Conservation (phyloP, 768 basidiomycete genomes). For the Leccinum broughii region DNA sequence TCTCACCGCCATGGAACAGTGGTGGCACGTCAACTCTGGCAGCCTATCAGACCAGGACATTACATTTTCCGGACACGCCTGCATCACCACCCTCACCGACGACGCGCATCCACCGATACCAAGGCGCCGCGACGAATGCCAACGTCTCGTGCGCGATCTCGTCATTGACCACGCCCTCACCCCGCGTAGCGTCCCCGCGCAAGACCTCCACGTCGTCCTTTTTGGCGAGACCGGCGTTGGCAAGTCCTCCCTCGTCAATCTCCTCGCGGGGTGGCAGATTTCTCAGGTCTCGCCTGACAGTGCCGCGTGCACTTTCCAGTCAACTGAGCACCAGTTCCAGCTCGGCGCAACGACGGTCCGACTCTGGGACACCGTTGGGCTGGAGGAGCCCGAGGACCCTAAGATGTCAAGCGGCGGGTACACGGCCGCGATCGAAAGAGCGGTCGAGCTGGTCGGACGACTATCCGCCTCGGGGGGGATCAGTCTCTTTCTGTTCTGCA, state of each 20-base stretch:
- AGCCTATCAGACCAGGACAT: slow-evolving; percentile 11
- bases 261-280: slow-evolving; percentile 36
- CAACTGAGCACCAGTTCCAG: slow-evolving; percentile 27
- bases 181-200: slow-evolving; percentile 16
- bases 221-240: slow-evolving; percentile 44
- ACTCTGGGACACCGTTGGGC: slow-evolving; percentile 36
- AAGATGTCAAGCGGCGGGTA: slow-evolving; percentile 17
- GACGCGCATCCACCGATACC: slow-evolving; percentile 15
- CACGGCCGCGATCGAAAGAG: slow-evolving; percentile 28
- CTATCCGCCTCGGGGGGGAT: slow-evolving; percentile 31
- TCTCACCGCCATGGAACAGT: slow-evolving; percentile 22
- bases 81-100: slow-evolving; percentile 25
- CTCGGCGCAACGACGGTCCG: slow-evolving; percentile 23
- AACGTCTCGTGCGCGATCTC: slow-evolving; percentile 26
- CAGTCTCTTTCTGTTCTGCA: slow-evolving; percentile 34
- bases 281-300: slow-evolving; percentile 29
- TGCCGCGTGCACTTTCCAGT: slow-evolving; percentile 33
- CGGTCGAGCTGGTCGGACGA: slow-evolving; percentile 32
- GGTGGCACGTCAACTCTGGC: slow-evolving; percentile 21
- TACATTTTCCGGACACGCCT: slow-evolving; percentile 22
- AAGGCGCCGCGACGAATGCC: slow-evolving; percentile 25
- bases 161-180: slow-evolving; percentile 24
- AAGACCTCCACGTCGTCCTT: slow-evolving; percentile 35
- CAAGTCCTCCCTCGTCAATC: slow-evolving; percentile 38
- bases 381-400: slow-evolving; percentile 26